These are phyloP conservation scores for Stagonosporopsis chrysanthemi DNA, from an alignment of 2,329 filamentous ascomycete genomes.

Conservation along the genomic window DNA sequence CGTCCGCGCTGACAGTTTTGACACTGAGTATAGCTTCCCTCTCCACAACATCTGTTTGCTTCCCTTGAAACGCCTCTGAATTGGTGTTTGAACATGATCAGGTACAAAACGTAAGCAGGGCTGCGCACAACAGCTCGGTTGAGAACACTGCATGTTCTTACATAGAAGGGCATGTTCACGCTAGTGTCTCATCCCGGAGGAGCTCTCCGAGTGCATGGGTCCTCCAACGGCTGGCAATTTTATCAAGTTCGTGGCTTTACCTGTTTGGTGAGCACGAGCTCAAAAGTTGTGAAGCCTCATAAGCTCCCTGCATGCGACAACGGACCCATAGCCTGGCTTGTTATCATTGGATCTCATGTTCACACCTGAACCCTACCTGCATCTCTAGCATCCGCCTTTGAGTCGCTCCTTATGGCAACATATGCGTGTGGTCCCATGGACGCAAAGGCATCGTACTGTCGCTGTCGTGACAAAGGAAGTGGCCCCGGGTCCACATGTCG, in stretches of 20 bases:
- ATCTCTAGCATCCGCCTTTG: background rate
- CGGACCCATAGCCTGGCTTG: background rate
- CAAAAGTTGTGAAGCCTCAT: background rate
- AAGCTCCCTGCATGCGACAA: conserved; percentile 1
- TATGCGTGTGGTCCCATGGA: background rate
- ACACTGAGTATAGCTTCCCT: background rate
- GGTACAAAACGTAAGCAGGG: background rate
- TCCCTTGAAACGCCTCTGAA: background rate
- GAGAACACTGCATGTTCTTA: background rate
- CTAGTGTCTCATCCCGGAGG: background rate
- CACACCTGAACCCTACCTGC: conserved; percentile 6
- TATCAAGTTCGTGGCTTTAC: background rate
- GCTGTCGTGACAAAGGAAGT: background rate
- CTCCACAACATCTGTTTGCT: background rate
- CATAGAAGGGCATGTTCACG: background rate
- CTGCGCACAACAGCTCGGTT: background rate
- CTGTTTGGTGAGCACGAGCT: conserved; percentile 6
- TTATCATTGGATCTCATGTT: background rate
- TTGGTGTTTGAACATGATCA: background rate
- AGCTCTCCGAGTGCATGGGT: background rate
- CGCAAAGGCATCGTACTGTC: conserved; percentile 2
- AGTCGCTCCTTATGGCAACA: conserved; percentile 5
- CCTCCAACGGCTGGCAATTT: conserved; percentile 9
- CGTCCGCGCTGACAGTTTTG: background rate
- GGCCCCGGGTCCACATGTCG: conserved; percentile 8